These are phyloP conservation scores for Ceriops decandra DNA, from an alignment of 345 rosid genomes.

Conservation along the genomic window DNA sequence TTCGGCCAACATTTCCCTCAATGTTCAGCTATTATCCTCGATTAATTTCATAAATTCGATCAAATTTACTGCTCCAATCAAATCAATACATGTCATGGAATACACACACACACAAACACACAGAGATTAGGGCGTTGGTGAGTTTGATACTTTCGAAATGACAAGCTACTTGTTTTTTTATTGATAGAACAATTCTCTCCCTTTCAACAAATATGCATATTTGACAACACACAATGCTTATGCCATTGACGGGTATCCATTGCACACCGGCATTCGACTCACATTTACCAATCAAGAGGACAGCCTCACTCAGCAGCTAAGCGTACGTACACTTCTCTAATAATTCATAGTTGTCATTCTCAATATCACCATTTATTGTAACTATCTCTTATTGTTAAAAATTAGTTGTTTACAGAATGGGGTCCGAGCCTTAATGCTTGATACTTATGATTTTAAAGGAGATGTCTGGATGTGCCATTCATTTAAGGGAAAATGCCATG, in stretches of 20 bases:
- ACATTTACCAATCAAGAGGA: conserved; percentile 71
- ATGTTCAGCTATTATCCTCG: no score
- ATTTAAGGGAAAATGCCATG: conserved; percentile 50
- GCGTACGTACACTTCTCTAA: conserved; percentile 27
- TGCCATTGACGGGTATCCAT: conserved; percentile 53
- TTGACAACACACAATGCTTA: conserved; percentile 67
- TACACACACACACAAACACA: no score
- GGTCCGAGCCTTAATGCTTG: conserved; percentile 63
- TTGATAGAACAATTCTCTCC: conserved; percentile 55
- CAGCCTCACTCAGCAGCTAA: conserved; percentile 48
- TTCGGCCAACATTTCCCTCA: no score
- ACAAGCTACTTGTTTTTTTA: background rate
- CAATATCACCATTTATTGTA: background rate
- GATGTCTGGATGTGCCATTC: conserved; percentile 77
- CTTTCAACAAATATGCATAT: conserved; percentile 67
- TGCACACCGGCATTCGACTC: conserved; percentile 46
- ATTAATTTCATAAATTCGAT: no score
- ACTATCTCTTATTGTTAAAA: background rate
- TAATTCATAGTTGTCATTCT: background rate
- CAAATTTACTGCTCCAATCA: no score
- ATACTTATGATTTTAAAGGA: conserved; percentile 60
- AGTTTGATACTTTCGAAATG: no score
- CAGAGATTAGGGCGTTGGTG: no score
- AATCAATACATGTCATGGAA: no score
- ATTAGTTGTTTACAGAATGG: conserved; percentile 44